Conservation (phyloP, 495 filamentous ascomycete species). For the Recurvomyces mirabilis region DNA sequence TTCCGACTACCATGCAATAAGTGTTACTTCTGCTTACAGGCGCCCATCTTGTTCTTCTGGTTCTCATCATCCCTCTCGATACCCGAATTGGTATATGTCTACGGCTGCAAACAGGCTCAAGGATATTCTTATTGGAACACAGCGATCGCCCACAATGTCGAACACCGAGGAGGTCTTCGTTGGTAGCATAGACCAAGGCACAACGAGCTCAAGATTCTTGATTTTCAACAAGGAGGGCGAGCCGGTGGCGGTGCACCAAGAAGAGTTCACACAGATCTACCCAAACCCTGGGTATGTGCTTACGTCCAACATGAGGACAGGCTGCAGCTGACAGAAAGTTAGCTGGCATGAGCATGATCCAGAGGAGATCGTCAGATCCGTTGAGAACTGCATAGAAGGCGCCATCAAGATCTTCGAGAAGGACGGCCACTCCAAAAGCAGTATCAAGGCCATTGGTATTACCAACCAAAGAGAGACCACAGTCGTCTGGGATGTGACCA, state of each 20-base stretch:
- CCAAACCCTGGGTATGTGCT: conserved; percentile 71
- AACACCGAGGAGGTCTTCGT: conserved; percentile 40
- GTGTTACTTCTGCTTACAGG: neutral
- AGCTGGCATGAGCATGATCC: conserved; percentile 97
- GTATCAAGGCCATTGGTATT: conserved; percentile 81
- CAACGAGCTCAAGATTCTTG: conserved; percentile 83
- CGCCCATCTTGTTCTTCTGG: no score
- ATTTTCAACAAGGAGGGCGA: conserved; percentile 76
- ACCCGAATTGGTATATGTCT: conserved; percentile 9
- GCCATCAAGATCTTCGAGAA: conserved; percentile 19
- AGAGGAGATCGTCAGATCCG: conserved; percentile 63
- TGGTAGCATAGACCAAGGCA: conserved; percentile 81
- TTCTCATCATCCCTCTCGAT: no score
- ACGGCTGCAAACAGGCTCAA: conserved; percentile 2
- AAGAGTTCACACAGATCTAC: conserved; percentile 83
- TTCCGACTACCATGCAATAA: neutral
- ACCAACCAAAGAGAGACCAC: conserved; percentile 94
- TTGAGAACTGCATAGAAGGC: conserved; percentile 62
- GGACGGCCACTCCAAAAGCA: conserved; percentile 51
- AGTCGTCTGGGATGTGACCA: conserved; percentile 78
- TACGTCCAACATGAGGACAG: neutral
- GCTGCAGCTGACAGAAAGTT: conserved; percentile 8
- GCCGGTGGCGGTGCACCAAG: conserved; percentile 77
- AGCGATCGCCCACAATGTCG: conserved; percentile 2
- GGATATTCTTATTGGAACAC: neutral